Conservation (phyloP, 1,139 yeast species). For the Geotrichum candidum region DNA sequence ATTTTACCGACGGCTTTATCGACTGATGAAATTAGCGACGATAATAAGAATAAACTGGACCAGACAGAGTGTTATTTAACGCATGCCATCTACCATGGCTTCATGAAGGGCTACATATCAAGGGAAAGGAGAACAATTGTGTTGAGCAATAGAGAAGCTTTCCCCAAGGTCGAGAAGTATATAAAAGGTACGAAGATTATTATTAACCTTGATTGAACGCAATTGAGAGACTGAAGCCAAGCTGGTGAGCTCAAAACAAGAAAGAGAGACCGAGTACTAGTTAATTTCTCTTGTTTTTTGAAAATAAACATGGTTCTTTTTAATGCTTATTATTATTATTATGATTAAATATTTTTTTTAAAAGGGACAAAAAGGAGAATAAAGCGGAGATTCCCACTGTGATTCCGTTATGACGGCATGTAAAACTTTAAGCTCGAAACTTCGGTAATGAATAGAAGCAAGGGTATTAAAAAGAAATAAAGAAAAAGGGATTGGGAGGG, state of each 20-base stretch:
- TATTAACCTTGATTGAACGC: background rate
- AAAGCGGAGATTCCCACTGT: background rate
- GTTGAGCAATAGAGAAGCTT: constrained; percentile 46
- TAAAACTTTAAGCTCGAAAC: background rate
- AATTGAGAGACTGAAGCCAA: background rate
- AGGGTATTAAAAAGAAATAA: background rate
- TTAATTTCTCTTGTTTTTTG: background rate
- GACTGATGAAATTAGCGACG: constrained; percentile 17
- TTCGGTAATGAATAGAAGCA: background rate
- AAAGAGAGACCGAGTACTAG: background rate
- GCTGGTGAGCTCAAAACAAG: background rate
- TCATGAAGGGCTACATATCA: constrained; percentile 76
- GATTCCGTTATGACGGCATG: background rate
- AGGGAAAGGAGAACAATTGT: constrained; percentile 71
- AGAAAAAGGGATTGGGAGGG: too few relatives aligned
- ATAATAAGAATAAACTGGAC: constrained; percentile 33
- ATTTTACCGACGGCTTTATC: background rate
- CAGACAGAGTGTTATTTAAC: constrained; percentile 72
- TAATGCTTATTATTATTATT: too few relatives aligned
- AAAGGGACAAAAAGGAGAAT: background rate
- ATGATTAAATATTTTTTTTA: background rate
- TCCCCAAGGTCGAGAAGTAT: constrained; percentile 21
- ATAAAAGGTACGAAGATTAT: background rate
- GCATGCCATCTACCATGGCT: constrained; percentile 54
- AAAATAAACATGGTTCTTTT: background rate